Conservation (phyloP, 1,139 yeast species). For the Sugiyamaella grinbergsii region DNA sequence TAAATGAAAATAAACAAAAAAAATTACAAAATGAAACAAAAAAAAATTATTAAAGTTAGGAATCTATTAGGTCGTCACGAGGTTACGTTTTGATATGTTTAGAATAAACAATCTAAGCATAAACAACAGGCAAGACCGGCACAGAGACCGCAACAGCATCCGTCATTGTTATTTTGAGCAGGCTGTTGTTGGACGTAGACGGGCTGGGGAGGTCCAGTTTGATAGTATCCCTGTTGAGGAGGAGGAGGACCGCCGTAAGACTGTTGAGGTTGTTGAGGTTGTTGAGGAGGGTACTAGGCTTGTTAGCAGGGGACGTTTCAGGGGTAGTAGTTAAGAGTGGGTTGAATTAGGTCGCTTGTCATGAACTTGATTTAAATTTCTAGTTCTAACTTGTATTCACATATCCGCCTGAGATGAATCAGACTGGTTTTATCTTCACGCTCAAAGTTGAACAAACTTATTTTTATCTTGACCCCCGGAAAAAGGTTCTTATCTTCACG, state of each 20-base stretch:
- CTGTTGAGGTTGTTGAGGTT: slow-evolving; percentile 38
- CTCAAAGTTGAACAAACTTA: too few relatives aligned
- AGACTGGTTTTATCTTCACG: too few relatives aligned
- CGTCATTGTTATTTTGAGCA: slow-evolving; percentile 30
- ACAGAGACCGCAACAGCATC: slow-evolving; percentile 42
- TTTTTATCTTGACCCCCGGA: too few relatives aligned
- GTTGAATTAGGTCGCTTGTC: too few relatives aligned
- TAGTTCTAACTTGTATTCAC: too few relatives aligned
- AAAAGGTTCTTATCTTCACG: too few relatives aligned
- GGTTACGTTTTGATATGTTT: too few relatives aligned
- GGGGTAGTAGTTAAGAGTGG: too few relatives aligned
- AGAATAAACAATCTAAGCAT: slow-evolving; percentile 30
- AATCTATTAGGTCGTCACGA: neutral
- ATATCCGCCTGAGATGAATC: too few relatives aligned
- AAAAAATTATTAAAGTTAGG: neutral
- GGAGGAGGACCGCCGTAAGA: slow-evolving; percentile 30
- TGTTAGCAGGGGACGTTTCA: slow-evolving; percentile 9
- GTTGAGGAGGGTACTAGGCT: slow-evolving; percentile 34
- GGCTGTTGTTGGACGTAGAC: slow-evolving; percentile 38
- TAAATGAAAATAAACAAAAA: too few relatives aligned
- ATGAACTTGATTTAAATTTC: too few relatives aligned
- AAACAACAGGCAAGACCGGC: slow-evolving; percentile 41
- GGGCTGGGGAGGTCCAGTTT: slow-evolving; percentile 34
- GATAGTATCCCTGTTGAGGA: slow-evolving; percentile 32
- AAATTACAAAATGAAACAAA: slow-evolving; percentile 1